Evolutionary conservation across 139 green algal species (phyloP).

Genomic region (Coccomyxa sp.): DNA sequence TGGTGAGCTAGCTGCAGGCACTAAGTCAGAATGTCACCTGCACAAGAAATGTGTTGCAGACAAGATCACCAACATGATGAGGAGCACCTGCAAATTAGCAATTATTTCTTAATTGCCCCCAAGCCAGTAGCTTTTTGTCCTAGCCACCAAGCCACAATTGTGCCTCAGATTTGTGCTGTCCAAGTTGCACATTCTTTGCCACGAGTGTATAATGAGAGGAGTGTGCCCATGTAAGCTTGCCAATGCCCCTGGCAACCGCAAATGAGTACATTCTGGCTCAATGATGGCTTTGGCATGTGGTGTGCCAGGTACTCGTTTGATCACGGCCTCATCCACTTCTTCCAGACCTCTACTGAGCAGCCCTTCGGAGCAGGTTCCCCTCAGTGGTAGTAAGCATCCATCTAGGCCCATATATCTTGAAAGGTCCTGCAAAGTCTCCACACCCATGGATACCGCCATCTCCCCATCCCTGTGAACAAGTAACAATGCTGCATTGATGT

Average conservation of each 20-base stretch:
- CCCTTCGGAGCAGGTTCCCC: conserved; percentile 26
- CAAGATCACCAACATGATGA: no score
- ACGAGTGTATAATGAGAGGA: background rate
- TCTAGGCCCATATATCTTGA: no score
- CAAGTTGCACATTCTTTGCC: background rate
- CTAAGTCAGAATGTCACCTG: no score
- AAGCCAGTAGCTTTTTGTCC: background rate
- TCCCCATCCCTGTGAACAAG: no score
- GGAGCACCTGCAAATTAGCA: no score
- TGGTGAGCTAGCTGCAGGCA: background rate
- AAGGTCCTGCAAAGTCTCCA: background rate
- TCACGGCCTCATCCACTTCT: conserved; percentile 58
- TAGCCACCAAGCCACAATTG: conserved; percentile 28
- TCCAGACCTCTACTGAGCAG: conserved; percentile 61
- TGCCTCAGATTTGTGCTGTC: background rate
- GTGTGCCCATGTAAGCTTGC: background rate
- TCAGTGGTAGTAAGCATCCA: conserved; percentile 17
- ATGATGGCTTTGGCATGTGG: background rate
- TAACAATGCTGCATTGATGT: no score
- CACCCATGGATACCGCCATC: background rate
- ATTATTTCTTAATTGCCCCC: no score
- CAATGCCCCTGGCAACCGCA: background rate
- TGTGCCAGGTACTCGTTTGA: conserved; percentile 52
- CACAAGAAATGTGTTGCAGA: no score
- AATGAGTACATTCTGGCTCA: background rate